These are phyloP conservation scores for Juncus effusus DNA, from an alignment of 176 grass and related monocot genomes.

Conservation along the genomic window DNA sequence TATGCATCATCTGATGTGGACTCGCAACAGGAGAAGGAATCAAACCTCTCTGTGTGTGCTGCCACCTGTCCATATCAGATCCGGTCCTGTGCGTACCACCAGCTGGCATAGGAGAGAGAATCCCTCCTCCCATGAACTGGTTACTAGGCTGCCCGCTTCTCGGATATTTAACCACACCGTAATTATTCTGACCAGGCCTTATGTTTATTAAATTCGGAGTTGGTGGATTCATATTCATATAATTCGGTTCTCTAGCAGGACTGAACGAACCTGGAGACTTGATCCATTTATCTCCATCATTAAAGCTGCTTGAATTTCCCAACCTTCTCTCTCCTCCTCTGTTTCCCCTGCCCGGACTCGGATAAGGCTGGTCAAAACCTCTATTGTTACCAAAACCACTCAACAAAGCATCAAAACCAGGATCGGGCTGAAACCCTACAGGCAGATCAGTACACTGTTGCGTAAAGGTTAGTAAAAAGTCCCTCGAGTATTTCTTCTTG, in stretches of 20 bases:
- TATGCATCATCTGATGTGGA: constrained; percentile 78
- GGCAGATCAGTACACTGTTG: constrained; percentile 53
- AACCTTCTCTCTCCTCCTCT: constrained; percentile 46
- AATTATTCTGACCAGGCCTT: constrained; percentile 43
- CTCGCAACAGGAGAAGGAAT: constrained; percentile 67
- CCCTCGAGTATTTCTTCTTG: constrained; percentile 76
- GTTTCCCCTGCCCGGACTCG: constrained; percentile 45
- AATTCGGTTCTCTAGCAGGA: constrained; percentile 48
- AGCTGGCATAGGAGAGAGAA: constrained; percentile 57
- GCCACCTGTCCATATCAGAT: constrained; percentile 88
- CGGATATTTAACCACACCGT: constrained; percentile 66
- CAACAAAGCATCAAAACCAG: constrained; percentile 38
- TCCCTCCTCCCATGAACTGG: constrained; percentile 39
- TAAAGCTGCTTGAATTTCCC: constrained; percentile 51
- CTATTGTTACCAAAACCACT: constrained; percentile 42
- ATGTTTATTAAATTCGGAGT: constrained; percentile 40
- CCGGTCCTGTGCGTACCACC: constrained; percentile 42
- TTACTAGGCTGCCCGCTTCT: constrained; percentile 36
- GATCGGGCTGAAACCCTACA: constrained; percentile 52
- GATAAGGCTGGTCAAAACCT: constrained; percentile 49
- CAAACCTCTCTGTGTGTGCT: constrained; percentile 53
- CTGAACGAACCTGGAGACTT: constrained; percentile 45
- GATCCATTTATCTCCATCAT: constrained; percentile 69
- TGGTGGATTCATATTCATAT: constrained; percentile 39
- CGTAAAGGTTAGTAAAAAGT: constrained; percentile 71